Base-by-base conservation (phyloP, 306 rosid genomes). In the Vachellia pachyceras region DNA sequence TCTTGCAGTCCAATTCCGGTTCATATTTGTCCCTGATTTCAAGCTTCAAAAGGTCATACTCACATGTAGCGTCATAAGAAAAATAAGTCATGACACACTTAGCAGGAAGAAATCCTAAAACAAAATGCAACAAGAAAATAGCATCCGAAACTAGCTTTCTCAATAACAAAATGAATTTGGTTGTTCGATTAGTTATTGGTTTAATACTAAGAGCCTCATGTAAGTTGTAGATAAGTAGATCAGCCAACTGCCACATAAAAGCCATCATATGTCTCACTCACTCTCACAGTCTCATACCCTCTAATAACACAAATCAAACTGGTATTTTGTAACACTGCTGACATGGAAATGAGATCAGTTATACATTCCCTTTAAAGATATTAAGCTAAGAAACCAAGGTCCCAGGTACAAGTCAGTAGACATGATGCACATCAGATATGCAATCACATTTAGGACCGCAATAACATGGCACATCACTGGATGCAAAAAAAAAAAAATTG, bases 1-100 rank as follows among this genome's bases (percentile, higher is more conserved):
- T 91, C 91, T 92, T 96, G 94, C 94, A 96, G 90, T 96, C 99
- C 98, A 94, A 92, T 85, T 96, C 99, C 98, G 94, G 75, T 85
- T 94, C 99, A 96, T 94, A 94, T 85, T 79, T 89, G 83, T 89
- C 98, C 89, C 99, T 96, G 97, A 83, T 87, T 83, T 69, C 79
- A 77, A 73, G 85, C 66, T 44, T 72, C 57, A 72, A 68, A 81
- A 57, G 73, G 77, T 86, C 80, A 85, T 73, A 79, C 74, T 72
- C 77, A 44, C 60, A 70, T 39, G 63, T 60, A 78, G 79, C 72
- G 39, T 69, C 69, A 78, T 52, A 71, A 69, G n/a, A 35, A 78
- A 72, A 69, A 75, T 73, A 83, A n/a, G 57, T 61, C 57, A 81
- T 75, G 7, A 44, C 20, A 69, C 10, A 23, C 22, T 12, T 42